Evolutionary conservation across 306 rosid genomes (phyloP).

Genomic region (Comarum palustre): DNA sequence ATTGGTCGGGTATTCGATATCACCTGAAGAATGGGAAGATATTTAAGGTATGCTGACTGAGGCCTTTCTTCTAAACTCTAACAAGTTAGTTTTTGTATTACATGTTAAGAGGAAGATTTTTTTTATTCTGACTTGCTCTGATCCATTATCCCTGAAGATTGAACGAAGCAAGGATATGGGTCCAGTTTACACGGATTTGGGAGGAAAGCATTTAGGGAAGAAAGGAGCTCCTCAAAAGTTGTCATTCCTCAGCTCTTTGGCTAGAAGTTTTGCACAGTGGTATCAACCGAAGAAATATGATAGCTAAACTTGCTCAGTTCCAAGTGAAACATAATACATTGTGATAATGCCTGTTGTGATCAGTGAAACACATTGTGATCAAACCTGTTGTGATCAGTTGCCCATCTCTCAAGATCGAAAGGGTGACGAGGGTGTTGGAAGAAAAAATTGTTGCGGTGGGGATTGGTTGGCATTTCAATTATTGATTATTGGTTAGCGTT

Average conservation of each 20-base stretch:
- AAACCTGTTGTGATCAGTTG: constrained; percentile 1
- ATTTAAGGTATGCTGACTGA: constrained; percentile 50
- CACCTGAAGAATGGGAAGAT: constrained; percentile 86
- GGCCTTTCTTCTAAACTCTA: constrained; percentile 6
- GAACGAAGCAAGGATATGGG: constrained; percentile 71
- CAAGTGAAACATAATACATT: constrained; percentile 10
- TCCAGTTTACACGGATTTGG: constrained; percentile 82
- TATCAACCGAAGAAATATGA: constrained; percentile 74
- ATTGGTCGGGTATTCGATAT: constrained; percentile 92
- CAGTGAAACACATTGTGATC: constrained; percentile 16
- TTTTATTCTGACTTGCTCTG: constrained; percentile 7
- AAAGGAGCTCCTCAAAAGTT: constrained; percentile 58
- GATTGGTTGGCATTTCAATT: constrained; percentile 38
- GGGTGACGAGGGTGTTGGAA: constrained; percentile 30
- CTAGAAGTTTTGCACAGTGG: constrained; percentile 59
- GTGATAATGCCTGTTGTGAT: not conserved
- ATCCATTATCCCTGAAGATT: constrained; percentile 52
- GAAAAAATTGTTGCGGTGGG: constrained; percentile 35
- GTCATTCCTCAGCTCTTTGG: constrained; percentile 60
- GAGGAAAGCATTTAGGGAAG: constrained; percentile 82
- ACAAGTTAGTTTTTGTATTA: constrained; percentile 11
- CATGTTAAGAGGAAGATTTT: not conserved
- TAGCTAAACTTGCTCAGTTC: constrained; percentile 33
- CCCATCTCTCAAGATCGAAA: constrained; percentile 26
- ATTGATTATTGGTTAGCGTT: constrained; percentile 42